Base-by-base conservation (phyloP, 1,284 basidiomycete species). In the Boletus semigastroideus region DNA sequence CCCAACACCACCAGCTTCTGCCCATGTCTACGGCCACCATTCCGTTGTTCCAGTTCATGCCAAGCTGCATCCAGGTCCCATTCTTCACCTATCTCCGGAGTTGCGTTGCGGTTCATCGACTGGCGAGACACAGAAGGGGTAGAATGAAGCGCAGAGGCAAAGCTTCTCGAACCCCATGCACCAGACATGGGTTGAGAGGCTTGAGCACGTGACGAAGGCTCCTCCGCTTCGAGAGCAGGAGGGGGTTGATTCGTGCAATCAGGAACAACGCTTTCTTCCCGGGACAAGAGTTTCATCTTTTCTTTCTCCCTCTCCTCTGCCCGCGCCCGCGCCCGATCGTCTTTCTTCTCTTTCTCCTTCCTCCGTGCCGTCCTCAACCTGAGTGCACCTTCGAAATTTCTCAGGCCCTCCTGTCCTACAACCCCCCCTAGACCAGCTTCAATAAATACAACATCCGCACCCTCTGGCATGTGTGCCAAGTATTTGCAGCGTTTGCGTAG, bases 401-500 rank as follows among this genome's bases (percentile, higher is more conserved):
- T 86, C 48, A 95, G 68, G 0, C 84, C 84, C 10, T 86, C 85
- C 10, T 60, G 61, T 42, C 90, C 86, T 19, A 96, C 90, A 22
- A 95, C 87, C 10, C 74, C 75, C 49, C 79, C 75, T 10, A 98
- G 75, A 66, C 98, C 88, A 4, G 93, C 86, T 72, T 99, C 95
- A 53, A 98, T 78, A 68, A 99, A 98, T 13, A 95, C 88, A 39
- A 98, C 92, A 66, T 98, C 94, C 14, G 92, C 87, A 43, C 93
- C 89, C 59, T 93, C 87, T 0, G 96, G 92, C 57, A 98, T 78
- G 69, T 98, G 95, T 3, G 83, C 84, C 51, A 99, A 87, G 72
- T 98, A 99, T 70, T 96, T 98, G 78, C 92, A 98, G 41, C 94
- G 85, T 68, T 92, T 90, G 43, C 94, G 85, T 20, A 99, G 77